Evolutionary conservation across 257 asterid species (phyloP), one percentile per base, ranked within the genome.

Genomic region (Solanum tarijense): DNA sequence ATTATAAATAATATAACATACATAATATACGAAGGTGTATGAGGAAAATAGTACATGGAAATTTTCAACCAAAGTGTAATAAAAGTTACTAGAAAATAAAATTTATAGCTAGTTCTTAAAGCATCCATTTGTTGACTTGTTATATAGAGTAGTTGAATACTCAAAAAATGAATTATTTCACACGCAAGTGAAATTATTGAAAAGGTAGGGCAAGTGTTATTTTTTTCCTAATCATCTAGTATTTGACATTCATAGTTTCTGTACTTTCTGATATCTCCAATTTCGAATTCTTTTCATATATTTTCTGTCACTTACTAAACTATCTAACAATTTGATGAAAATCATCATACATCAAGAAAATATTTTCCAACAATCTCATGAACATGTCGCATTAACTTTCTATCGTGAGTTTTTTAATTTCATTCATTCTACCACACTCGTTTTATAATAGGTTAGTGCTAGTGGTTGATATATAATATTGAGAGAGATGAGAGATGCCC

Each of bases 81-180:
- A 18, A 35, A 36, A 21, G 55, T 12, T 11, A 52, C 9, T 52
- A 23, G 41, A 84, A 21, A 46, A 39, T 31, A 76, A 48, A 75
- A 83, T 72, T 72, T 86, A 21, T 6, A 29, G 3, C 36, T 34
- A 34, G 18, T 9, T 21, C 36, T 18, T 66, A 86, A 68, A 16
- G 71, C 55, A 16, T 88, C 83, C 65, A 78, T 76, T 88, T 86
- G 83, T 86, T 46, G 87, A 89, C 85, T n/a, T 12, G 10, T 55
- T n/a, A 32, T 18, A 55, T 65, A 31, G n/a, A 31, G 87, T 81
- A 66, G 43, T 87, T 41, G 81, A 83, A 13, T 74, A 74, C 9
- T 20, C 6, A 36, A 20, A 14, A 74, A 16, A 32, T 83, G 84
- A 66, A 73, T 83, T 87, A 71, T 21, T 73, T 36, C 60, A 48